A percentile compares a stretch with the other conserved stretches of the same genome.
Evolutionary conservation across 2,329 filamentous ascomycete genomes (phyloP).

Genomic region (Cytospora mali): DNA sequence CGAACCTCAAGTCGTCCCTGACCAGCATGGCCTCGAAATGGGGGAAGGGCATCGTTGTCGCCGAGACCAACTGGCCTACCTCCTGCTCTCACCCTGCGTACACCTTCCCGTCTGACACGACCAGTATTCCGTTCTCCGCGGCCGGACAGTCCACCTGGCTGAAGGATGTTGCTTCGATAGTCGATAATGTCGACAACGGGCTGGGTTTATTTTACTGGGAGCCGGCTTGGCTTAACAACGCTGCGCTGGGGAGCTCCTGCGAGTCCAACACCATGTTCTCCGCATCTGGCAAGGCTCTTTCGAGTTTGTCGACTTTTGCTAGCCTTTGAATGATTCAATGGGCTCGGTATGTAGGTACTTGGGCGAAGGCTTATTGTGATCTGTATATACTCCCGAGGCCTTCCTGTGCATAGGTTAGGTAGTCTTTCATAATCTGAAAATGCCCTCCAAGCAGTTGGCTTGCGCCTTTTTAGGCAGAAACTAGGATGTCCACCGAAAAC

Average conservation of each 20-base stretch:
- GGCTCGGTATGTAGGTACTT: neutral
- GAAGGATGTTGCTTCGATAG: slow-evolving; percentile 58
- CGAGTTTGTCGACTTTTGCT: slow-evolving; percentile 23
- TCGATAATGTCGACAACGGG: slow-evolving; percentile 56
- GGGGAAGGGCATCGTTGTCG: slow-evolving; percentile 68
- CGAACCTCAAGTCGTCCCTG: slow-evolving; percentile 57
- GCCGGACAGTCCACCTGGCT: slow-evolving; percentile 67
- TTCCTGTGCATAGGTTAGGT: neutral
- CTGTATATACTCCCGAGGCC: neutral
- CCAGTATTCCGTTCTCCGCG: slow-evolving; percentile 62
- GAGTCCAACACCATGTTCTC: slow-evolving; percentile 50
- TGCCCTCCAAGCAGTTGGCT: neutral
- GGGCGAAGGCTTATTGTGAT: neutral
- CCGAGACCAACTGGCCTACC: slow-evolving; percentile 72
- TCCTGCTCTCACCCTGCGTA: slow-evolving; percentile 61
- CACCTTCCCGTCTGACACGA: slow-evolving; percentile 62
- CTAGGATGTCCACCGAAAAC: neutral
- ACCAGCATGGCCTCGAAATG: slow-evolving; percentile 62
- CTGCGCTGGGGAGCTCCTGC: slow-evolving; percentile 66
- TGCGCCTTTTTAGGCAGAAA: neutral
- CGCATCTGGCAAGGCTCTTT: slow-evolving; percentile 20
- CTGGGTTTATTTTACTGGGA: slow-evolving; percentile 75
- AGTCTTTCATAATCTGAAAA: neutral
- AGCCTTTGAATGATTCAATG: slow-evolving; percentile 10
- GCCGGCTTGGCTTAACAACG: slow-evolving; percentile 70